Evolutionary conservation across 805 yeast genomes (phyloP), one percentile per base, ranked within the genome.

Genomic region (Clavispora carvajalis): DNA sequence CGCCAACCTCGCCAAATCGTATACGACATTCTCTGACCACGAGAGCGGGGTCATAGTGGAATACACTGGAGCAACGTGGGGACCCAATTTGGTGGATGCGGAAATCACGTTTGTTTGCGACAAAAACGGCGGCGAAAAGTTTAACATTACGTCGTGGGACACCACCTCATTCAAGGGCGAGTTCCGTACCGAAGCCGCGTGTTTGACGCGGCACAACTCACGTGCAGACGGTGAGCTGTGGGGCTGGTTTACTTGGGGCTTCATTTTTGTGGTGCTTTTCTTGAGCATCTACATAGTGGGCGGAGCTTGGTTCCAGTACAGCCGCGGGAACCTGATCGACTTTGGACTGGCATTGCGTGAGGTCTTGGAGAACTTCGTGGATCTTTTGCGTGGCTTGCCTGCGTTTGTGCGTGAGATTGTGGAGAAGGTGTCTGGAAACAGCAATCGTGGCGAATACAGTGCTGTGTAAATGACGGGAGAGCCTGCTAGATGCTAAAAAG

Each of bases 381-480:
- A 79, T 41, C 65, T 82, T 23, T 54, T 76, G 33, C 67, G 69
- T 19, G 79, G 81, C 1, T 60, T 82, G 37, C 93, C 93, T 5
- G 74, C 74, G 11, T 81, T 90, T 45, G 49, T 76, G 33, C 73
- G 68, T 47, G 96, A 90, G 62, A 71, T 90, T 4, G 65, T 79
- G 31, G 76, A 76, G 37, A 87, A 76, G 53, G 59, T 90, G 24
- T 82, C 90, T 6, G 74, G 79, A 17, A 64, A 72, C 39, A 65
- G 75, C 34, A 69, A 71, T 52, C 76, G 96, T 58, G 95, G 95
- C 21, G 98, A 96, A 15, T 91, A 93, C 60, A 82, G 95, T 57
- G 98, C 97, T 25, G 95, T 93, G 9, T 90, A 69, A 11, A 22
- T 22, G 23, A 4, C 7, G 23, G 23, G 10, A 5, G 23, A 22